Percentiles rank a stretch among this genome's conserved stretches.
phyloP scores from a whole-genome alignment of 1,284 basidiomycete species.

The Uromyces viciae-fabae region DNA sequence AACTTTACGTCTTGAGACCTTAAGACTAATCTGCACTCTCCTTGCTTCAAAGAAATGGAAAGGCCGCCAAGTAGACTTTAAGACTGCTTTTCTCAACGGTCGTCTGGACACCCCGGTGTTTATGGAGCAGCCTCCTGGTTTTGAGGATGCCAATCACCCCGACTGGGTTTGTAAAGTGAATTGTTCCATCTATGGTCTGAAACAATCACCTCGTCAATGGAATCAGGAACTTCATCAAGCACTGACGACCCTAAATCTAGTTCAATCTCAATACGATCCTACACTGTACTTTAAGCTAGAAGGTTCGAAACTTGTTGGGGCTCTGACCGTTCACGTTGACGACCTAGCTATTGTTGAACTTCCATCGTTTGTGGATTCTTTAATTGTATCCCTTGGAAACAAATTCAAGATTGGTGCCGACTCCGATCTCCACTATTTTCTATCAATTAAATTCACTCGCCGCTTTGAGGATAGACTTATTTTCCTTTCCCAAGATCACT shows the following conservation, averaged over 20 bases:
- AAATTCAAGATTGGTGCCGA: not conserved
- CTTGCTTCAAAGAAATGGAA: not conserved
- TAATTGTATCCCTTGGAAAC: not conserved
- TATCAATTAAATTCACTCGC: not conserved
- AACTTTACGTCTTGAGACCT: not conserved
- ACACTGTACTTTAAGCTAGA: not conserved
- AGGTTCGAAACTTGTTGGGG: not conserved
- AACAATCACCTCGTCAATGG: constrained; percentile 16
- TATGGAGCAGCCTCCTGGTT: constrained; percentile 6
- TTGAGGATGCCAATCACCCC: constrained; percentile 2
- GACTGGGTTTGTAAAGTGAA: constrained; percentile 16
- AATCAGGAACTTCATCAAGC: not conserved
- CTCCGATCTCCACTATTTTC: not conserved
- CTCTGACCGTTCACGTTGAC: not conserved
- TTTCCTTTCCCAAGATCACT: not conserved
- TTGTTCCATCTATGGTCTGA: constrained; percentile 27
- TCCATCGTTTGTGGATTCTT: not conserved
- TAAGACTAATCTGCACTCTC: constrained; percentile 5
- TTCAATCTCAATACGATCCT: too few species aligned
- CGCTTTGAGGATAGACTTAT: not conserved
- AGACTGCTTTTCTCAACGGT: constrained; percentile 23
- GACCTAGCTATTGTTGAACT: not conserved
- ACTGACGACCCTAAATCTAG: not conserved
- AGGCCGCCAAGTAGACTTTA: constrained; percentile 34
- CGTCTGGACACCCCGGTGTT: not conserved